Percentiles rank a stretch among this genome's conserved stretches.
These are phyloP conservation scores for Parastagonospora avenae DNA, from an alignment of 2,329 filamentous ascomycete genomes.

Conservation along the genomic window DNA sequence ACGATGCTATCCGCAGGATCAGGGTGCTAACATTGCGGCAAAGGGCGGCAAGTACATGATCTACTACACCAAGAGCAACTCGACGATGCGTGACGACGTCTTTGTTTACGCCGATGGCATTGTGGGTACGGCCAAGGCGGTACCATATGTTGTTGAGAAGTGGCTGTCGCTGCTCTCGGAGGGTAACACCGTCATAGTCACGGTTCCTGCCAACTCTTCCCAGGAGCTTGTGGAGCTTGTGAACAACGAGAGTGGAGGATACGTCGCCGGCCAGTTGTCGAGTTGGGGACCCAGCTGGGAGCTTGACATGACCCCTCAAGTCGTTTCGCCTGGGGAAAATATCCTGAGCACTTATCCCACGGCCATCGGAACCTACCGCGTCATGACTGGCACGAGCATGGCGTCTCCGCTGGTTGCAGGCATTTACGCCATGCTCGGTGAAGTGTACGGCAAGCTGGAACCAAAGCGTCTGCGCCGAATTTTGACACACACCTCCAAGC, in stretches of 20 bases:
- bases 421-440: constrained; percentile 19
- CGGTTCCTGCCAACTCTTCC: constrained; percentile 13
- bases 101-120: constrained; percentile 20
- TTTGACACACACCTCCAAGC: constrained; percentile 20
- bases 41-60: constrained; percentile 61
- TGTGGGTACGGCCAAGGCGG: constrained; percentile 9
- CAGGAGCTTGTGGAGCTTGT: constrained; percentile 15
- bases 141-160: constrained; percentile 12
- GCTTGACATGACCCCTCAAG: constrained; percentile 61
- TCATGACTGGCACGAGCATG: constrained; percentile 65
- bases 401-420: constrained; percentile 23
- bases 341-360: constrained; percentile 64
- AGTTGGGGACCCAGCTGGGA: constrained; percentile 68
- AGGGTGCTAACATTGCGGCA: constrained; percentile 41
- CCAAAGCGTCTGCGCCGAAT: constrained; percentile 15
- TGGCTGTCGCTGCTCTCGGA: constrained; percentile 19
- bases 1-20: constrained; percentile 18
- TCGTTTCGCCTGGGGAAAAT: constrained; percentile 61
- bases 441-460: constrained; percentile 23
- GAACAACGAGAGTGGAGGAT: constrained; percentile 16
- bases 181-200: constrained; percentile 14
- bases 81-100: constrained; percentile 20
- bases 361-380: constrained; percentile 52
- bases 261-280: constrained; percentile 22
- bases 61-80: constrained; percentile 8